Percentiles rank a stretch among this genome's conserved stretches.
Conservation (phyloP, 1,139 yeast species). For the Sugiyamaella japonica region DNA sequence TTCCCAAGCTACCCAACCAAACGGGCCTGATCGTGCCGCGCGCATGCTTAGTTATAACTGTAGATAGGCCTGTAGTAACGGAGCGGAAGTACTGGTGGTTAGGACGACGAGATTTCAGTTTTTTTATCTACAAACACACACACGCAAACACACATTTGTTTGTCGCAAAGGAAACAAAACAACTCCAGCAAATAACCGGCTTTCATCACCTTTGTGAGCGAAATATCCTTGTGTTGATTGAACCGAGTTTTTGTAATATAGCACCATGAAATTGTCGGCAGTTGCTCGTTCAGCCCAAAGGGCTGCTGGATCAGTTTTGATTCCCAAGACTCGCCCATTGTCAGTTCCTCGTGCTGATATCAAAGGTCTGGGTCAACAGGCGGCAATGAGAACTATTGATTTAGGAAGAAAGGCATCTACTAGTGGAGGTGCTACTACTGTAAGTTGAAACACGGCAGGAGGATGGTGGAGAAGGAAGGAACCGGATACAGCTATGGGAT, state of each 20-base stretch:
- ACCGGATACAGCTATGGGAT: not conserved
- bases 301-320: constrained; percentile 18
- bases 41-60: not conserved
- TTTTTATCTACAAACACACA: not conserved
- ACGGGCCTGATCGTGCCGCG: not conserved
- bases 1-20: not conserved
- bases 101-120: not conserved
- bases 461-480: not conserved
- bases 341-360: constrained; percentile 17
- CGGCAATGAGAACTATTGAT: constrained; percentile 35
- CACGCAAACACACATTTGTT: constrained; percentile 2
- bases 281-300: constrained; percentile 21
- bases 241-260: not conserved
- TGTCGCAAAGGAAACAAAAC: not conserved
- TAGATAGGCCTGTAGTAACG: too few species aligned
- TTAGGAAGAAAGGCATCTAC: constrained; percentile 34
- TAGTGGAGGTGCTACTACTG: constrained; percentile 37
- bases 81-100: not conserved
- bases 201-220: too few species aligned
- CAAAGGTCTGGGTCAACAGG: constrained; percentile 23
- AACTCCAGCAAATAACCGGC: not conserved
- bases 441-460: constrained; percentile 23
- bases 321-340: constrained; percentile 15
- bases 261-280: constrained; percentile 19
- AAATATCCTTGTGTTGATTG: not conserved